Evolutionary conservation across 1,284 basidiomycete genomes (phyloP), one percentile per base, ranked within the genome.

Genomic region (Cutaneotrichosporon curvatum): DNA sequence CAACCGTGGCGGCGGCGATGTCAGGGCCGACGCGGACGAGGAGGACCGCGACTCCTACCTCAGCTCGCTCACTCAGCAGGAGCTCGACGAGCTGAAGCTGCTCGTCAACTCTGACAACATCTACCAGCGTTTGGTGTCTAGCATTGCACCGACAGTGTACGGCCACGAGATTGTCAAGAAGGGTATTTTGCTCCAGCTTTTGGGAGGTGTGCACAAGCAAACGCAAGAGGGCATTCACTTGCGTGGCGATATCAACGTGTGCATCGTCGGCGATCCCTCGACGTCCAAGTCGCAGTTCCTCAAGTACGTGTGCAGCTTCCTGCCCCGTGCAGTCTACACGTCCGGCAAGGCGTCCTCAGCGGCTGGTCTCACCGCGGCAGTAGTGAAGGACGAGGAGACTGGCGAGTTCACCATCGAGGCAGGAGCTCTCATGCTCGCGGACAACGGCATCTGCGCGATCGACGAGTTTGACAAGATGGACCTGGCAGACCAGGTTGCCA

Each of bases 381-480:
- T 98, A 1, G 94, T 98, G 50, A 91, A 86, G 64, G 95, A 98
- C 66, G 94, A 98, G 73, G 95, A 98, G 72, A 94, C 94, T 0
- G 94, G 94, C 37, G 95, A 98, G 67, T 98, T 98, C 74, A 98
- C 95, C 0, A 98, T 98, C 64, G 95, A 99, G 75, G 95, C 94
- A 9, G 92, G 91, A 43, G 95, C 95, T 1, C 79, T 99, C 56
- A 98, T 99, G 95, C 80, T 99, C 4, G 95, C 95, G 7, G 95
- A 99, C 75, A 98, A 98, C 60, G 95, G 95, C 18, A 97, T 98
- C 68, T 99, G 95, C 65, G 92, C 94, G 14, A 98, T 99, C 63
- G 95, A 98, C 75, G 95, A 98, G 72, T 98, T 99, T 68, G 94
- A 99, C 80, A 99, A 99, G 75, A 99, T 98, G 95, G 94, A 98